Conservation (phyloP, 805 yeast species). For the Hanseniaspora meyeri region DNA sequence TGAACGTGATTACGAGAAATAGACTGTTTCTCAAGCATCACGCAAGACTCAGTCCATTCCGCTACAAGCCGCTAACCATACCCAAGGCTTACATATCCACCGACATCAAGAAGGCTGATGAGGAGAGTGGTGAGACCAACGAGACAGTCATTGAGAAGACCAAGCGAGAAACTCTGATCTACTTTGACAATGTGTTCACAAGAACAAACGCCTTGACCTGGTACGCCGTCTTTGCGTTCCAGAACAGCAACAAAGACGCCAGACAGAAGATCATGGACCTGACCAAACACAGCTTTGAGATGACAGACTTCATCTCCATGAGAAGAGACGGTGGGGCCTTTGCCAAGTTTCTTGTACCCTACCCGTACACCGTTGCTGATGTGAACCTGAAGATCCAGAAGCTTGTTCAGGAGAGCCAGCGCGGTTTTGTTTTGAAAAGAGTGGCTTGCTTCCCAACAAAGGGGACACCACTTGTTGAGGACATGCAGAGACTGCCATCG, state of each 20-base stretch:
- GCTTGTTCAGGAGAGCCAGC: conserved; percentile 24
- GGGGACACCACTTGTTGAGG: conserved; percentile 96
- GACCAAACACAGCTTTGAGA: conserved; percentile 33
- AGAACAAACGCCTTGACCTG: conserved; percentile 35
- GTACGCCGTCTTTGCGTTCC: conserved; percentile 30
- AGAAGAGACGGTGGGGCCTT: conserved; percentile 89
- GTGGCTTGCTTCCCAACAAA: conserved; percentile 61
- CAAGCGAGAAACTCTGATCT: conserved; percentile 39
- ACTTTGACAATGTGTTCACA: conserved; percentile 46
- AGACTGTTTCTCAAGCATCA: background rate
- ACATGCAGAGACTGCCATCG: conserved; percentile 66
- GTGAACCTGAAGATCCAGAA: conserved; percentile 40
- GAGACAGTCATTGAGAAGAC: conserved; percentile 42
- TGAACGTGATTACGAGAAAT: background rate
- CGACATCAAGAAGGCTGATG: conserved; percentile 33
- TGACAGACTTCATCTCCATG: conserved; percentile 55
- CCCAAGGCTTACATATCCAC: conserved; percentile 23
- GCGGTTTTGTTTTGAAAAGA: conserved; percentile 32
- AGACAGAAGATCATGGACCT: conserved; percentile 30
- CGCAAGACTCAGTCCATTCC: background rate
- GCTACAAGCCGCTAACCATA: no score
- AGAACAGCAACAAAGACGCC: conserved; percentile 30
- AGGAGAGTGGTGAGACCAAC: conserved; percentile 43
- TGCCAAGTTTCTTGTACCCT: conserved; percentile 60
- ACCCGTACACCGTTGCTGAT: conserved; percentile 36